These are phyloP conservation scores for Fusarium subglutinans DNA, from an alignment of 2,329 filamentous ascomycete genomes.

Conservation along the genomic window DNA sequence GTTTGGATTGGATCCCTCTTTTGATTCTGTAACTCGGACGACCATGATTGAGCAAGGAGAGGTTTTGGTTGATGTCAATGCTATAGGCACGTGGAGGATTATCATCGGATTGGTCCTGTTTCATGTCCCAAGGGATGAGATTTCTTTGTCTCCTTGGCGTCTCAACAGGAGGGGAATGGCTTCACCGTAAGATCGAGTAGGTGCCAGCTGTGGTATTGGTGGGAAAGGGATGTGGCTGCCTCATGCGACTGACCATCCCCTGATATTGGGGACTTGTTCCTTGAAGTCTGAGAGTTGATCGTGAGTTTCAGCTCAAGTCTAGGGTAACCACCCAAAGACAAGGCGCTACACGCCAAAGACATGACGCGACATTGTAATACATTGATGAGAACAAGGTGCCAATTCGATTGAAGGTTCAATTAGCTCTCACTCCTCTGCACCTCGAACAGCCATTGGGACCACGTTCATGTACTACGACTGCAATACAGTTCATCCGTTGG, in stretches of 20 bases:
- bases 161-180: slow-evolving; percentile 28
- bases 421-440: background rate
- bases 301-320: background rate
- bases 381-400: background rate
- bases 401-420: background rate
- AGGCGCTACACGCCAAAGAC: slow-evolving; percentile 2
- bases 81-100: slow-evolving; percentile 10
- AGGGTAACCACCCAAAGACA: slow-evolving; percentile 13
- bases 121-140: slow-evolving; percentile 19
- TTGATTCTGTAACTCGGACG: slow-evolving; percentile 34
- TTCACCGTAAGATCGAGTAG: background rate
- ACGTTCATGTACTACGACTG: slow-evolving; percentile 15
- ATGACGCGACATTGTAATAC: background rate
- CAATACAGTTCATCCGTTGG: slow-evolving; percentile 15
- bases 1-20: slow-evolving; percentile 16
- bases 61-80: slow-evolving; percentile 7
- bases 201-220: background rate
- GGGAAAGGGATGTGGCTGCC: background rate
- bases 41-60: slow-evolving; percentile 13
- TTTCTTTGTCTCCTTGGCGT: slow-evolving; percentile 13
- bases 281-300: background rate
- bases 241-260: background rate
- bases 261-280: background rate
- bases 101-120: slow-evolving; percentile 21
- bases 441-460: slow-evolving; percentile 11